phyloP scores from a whole-genome alignment of 257 asterid species.

The Jacaranda mimosifolia region DNA sequence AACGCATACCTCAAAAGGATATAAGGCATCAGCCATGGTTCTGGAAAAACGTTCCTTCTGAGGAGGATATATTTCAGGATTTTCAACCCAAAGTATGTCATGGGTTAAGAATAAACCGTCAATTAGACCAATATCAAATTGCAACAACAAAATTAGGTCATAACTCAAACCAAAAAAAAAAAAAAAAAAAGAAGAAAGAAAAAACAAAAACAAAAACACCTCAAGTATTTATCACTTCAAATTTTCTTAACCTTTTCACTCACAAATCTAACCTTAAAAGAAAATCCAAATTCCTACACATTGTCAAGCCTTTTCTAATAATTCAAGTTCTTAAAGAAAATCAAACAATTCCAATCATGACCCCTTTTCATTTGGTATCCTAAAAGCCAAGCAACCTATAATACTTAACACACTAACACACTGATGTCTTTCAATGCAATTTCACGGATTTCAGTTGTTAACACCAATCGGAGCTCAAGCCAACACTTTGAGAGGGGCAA shows the following conservation, averaged over 20 bases:
- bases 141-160: constrained; percentile 8
- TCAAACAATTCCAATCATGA: neutral
- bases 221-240: constrained; percentile 16
- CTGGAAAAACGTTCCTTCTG: constrained; percentile 64
- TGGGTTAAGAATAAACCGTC: constrained; percentile 62
- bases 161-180: no score
- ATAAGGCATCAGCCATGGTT: constrained; percentile 56
- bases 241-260: neutral
- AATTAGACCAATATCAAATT: constrained; percentile 4
- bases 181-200: neutral
- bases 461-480: neutral
- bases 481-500: neutral
- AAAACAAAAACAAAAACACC: neutral
- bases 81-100: constrained; percentile 73
- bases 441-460: neutral
- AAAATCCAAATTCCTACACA: neutral
- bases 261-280: neutral
- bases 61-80: constrained; percentile 72
- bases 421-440: neutral
- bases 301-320: neutral
- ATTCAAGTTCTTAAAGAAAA: neutral
- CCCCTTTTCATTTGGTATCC: neutral
- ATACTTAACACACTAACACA: neutral
- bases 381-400: no score
- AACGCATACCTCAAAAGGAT: constrained; percentile 81